A percentile compares a stretch with the other conserved stretches of the same genome.
phyloP scores from a whole-genome alignment of 2,329 filamentous ascomycete species.

The Fusarium concolor region DNA sequence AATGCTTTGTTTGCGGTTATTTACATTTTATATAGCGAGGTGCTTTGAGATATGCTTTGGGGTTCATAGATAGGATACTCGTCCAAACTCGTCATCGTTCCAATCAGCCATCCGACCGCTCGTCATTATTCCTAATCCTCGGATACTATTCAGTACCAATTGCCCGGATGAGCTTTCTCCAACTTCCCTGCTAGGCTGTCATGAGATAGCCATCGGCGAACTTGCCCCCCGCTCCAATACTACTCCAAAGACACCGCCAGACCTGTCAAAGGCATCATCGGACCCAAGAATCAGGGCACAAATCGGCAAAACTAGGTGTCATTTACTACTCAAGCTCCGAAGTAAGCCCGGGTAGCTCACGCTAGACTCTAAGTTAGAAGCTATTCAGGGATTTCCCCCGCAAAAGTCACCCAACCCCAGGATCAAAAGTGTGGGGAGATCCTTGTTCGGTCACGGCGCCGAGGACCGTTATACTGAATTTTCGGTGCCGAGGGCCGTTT shows the following conservation, averaged over 20 bases:
- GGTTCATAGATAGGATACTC: conserved; percentile 3
- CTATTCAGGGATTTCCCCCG: conserved; percentile 15
- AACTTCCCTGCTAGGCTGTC: neutral
- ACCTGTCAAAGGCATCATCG: neutral
- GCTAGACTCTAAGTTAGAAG: neutral
- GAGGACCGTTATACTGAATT: neutral
- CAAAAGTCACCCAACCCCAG: conserved; percentile 18
- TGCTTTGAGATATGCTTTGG: conserved; percentile 7
- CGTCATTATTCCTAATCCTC: too few relatives aligned
- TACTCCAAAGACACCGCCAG: neutral
- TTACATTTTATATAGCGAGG: conserved; percentile 11
- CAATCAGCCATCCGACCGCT: too few relatives aligned
- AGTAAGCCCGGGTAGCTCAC: conserved; percentile 1
- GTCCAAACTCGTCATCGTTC: neutral
- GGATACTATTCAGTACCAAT: neutral
- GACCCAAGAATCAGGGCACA: neutral
- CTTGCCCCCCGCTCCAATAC: neutral
- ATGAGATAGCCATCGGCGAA: neutral
- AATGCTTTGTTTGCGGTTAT: too few relatives aligned
- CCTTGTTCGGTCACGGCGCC: conserved; percentile 26
- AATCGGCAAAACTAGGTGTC: neutral
- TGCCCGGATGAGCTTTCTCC: neutral
- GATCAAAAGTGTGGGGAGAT: conserved; percentile 17
- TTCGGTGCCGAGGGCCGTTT: conserved; percentile 23
- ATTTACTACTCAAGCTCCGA: neutral